phyloP scores from a whole-genome alignment of 2,329 filamentous ascomycete species.

The Aaosphaeria pasadenensis region DNA sequence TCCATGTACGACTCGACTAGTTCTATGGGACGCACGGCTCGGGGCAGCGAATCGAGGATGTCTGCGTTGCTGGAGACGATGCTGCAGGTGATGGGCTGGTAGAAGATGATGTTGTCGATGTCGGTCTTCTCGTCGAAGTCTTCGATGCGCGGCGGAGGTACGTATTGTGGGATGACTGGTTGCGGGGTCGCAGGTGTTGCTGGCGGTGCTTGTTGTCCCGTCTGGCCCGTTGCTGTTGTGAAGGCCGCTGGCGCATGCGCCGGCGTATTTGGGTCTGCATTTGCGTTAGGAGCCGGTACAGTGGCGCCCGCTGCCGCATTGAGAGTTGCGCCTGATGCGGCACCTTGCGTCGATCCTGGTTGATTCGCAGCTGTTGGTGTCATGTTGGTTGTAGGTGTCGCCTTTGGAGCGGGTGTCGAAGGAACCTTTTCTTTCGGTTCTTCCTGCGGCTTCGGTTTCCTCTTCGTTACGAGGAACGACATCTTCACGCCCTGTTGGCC shows the following conservation, averaged over 20 bases:
- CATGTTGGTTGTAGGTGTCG: conserved; percentile 5
- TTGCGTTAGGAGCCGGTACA: conserved; percentile 13
- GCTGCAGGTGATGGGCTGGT: conserved; percentile 69
- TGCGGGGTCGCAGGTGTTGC: conserved; percentile 3
- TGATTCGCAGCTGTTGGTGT: conserved; percentile 1
- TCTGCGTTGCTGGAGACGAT: conserved; percentile 52
- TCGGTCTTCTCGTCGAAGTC: conserved; percentile 47
- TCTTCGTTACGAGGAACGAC: conserved; percentile 74
- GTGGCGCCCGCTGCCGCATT: background rate
- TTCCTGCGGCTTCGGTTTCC: conserved; percentile 43
- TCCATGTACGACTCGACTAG: conserved; percentile 39
- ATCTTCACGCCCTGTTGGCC: conserved; percentile 62
- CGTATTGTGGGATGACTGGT: conserved; percentile 11
- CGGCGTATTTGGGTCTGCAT: conserved; percentile 1
- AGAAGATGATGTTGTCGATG: conserved; percentile 43
- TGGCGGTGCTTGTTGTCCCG: background rate
- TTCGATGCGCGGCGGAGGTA: conserved; percentile 30
- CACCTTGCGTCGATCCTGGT: conserved; percentile 8
- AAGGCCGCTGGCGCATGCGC: background rate
- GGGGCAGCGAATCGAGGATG: conserved; percentile 53
- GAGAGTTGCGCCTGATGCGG: background rate
- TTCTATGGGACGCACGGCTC: conserved; percentile 50
- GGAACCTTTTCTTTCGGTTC: conserved; percentile 43
- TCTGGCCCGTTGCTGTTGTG: conserved; percentile 4
- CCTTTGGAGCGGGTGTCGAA: conserved; percentile 26